phyloP scores from a whole-genome alignment of 495 filamentous ascomycete genomes.

The Hyaloscypha hepaticicola region DNA sequence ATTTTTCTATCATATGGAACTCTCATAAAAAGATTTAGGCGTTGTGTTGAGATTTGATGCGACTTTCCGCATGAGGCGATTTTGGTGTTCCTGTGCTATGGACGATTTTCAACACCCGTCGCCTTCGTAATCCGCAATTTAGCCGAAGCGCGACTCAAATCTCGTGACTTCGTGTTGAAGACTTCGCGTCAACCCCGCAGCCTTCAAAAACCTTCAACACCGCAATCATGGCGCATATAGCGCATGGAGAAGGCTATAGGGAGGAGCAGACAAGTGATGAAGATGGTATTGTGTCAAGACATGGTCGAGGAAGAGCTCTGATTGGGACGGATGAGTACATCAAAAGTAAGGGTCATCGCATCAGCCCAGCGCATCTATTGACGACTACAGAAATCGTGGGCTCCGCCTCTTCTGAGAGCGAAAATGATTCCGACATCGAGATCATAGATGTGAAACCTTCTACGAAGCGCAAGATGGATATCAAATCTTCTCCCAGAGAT shows the following conservation, averaged over 20 bases:
- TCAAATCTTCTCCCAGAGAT: conserved; percentile 12
- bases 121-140: not conserved
- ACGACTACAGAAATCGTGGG: conserved; percentile 19
- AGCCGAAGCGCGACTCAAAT: not conserved
- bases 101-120: too few species aligned
- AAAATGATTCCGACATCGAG: conserved; percentile 22
- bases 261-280: conserved; percentile 19
- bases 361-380: not conserved
- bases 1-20: too few species aligned
- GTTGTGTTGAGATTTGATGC: too few species aligned
- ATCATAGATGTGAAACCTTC: conserved; percentile 9
- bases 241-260: conserved; percentile 14
- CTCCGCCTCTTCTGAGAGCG: not conserved
- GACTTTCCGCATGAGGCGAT: too few species aligned
- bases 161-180: conserved; percentile 2
- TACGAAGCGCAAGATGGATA: not conserved
- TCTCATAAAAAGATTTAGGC: too few species aligned
- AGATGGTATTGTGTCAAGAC: conserved; percentile 7
- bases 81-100: too few species aligned
- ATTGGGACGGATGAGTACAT: conserved; percentile 26
- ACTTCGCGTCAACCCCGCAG: not conserved
- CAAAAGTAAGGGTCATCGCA: conserved; percentile 10
- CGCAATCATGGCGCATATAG: conserved; percentile 20
- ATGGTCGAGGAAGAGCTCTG: conserved; percentile 6
- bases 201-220: not conserved